Percentiles rank a stretch among this genome's conserved stretches.
phyloP scores from a whole-genome alignment of 2,329 filamentous ascomycete genomes.

The Colletotrichum gloeosporioides region DNA sequence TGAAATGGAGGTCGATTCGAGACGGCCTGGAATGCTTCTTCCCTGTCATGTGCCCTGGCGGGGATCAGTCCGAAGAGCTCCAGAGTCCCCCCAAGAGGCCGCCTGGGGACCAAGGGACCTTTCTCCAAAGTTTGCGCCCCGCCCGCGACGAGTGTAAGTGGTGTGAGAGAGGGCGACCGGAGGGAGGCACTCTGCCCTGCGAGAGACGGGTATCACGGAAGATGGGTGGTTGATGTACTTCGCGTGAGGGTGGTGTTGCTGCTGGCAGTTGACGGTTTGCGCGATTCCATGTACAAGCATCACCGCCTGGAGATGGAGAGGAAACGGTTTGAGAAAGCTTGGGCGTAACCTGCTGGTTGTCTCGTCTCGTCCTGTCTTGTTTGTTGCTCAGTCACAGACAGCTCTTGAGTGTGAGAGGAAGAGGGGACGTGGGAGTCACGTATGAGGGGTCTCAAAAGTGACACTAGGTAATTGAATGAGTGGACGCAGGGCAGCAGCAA shows the following conservation, averaged over 20 bases:
- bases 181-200: not conserved
- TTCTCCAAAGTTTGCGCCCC: constrained; percentile 13
- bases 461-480: not conserved
- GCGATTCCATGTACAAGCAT: not conserved
- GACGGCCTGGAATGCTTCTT: constrained; percentile 18
- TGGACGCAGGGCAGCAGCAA: not conserved
- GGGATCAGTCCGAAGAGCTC: constrained; percentile 11
- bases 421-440: not conserved
- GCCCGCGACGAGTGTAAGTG: constrained; percentile 13
- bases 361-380: not conserved
- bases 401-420: not conserved
- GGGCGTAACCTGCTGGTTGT: not conserved
- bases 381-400: not conserved
- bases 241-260: not conserved
- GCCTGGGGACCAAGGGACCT: not conserved
- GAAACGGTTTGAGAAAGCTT: not conserved
- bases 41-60: constrained; percentile 6
- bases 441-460: not conserved
- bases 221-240: not conserved
- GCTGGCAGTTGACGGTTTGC: not conserved
- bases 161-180: not conserved
- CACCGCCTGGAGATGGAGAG: not conserved
- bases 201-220: not conserved
- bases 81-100: not conserved
- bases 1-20: constrained; percentile 15